These are phyloP conservation scores for Phytophthora tubulina DNA, from an alignment of 352 stramenopile species.

Conservation along the genomic window DNA sequence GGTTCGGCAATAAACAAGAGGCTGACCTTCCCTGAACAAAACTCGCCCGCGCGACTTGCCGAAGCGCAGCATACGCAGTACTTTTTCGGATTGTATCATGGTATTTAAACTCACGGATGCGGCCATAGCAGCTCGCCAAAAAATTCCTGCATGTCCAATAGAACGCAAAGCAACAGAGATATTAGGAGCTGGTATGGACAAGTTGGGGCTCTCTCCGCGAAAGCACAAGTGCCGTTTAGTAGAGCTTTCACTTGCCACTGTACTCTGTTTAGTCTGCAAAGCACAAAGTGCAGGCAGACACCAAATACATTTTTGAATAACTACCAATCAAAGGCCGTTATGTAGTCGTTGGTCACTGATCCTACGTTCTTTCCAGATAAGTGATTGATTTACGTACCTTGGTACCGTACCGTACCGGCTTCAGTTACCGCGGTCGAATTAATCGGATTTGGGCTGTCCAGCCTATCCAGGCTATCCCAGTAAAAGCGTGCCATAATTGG, in stretches of 20 bases:
- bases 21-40: conserved; percentile 12
- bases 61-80: conserved; percentile 9
- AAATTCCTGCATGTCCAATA: neutral
- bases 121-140: neutral
- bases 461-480: too few species aligned
- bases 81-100: conserved; percentile 12
- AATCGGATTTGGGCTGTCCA: too few species aligned
- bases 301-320: too few species aligned
- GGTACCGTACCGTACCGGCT: too few species aligned
- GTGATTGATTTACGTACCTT: too few species aligned
- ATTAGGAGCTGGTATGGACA: neutral
- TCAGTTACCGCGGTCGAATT: too few species aligned
- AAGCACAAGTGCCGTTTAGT: neutral
- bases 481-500: too few species aligned
- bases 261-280: neutral
- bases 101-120: conserved; percentile 11
- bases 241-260: conserved; percentile 6
- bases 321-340: too few species aligned
- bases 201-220: neutral
- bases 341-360: too few species aligned
- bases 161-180: neutral
- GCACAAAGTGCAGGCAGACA: neutral
- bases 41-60: conserved; percentile 12
- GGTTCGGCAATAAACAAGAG: conserved; percentile 21
- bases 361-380: too few species aligned